Evolutionary conservation across 208 protist genomes (phyloP).

Genomic region (Jaenimonas drosophilae): DNA sequence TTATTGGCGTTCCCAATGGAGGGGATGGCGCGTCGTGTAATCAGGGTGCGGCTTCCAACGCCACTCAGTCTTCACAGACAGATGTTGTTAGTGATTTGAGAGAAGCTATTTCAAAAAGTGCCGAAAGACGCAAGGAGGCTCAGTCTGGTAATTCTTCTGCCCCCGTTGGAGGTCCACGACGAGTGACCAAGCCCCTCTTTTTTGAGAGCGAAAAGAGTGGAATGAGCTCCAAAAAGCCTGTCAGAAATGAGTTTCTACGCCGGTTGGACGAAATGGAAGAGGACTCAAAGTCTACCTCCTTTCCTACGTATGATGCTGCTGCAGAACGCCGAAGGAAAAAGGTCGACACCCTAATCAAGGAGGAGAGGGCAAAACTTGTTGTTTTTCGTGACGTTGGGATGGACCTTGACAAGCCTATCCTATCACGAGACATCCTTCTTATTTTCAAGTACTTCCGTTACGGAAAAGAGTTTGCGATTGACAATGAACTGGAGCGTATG

Average conservation of each 20-base stretch:
- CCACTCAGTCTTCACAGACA: background rate
- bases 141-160: background rate
- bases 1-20: too few species aligned
- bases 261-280: conserved; percentile 56
- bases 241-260: conserved; percentile 39
- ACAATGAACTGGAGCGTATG: conserved; percentile 85
- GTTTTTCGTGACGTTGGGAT: conserved; percentile 84
- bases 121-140: background rate
- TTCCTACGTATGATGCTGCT: conserved; percentile 40
- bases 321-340: conserved; percentile 21
- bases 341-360: conserved; percentile 51
- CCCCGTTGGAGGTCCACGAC: background rate
- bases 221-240: background rate
- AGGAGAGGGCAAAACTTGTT: conserved; percentile 63
- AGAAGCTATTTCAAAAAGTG: background rate
- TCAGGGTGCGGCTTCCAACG: too few species aligned
- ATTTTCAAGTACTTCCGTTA: conserved; percentile 84
- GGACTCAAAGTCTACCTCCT: conserved; percentile 20
- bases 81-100: background rate
- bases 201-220: background rate
- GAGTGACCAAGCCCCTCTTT: background rate
- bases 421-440: conserved; percentile 81
- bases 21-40: too few species aligned
- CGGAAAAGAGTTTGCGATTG: conserved; percentile 77
- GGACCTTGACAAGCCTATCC: conserved; percentile 82